Evolutionary conservation across 768 basidiomycete genomes (phyloP).

Genomic region (Lyophyllum decastes): DNA sequence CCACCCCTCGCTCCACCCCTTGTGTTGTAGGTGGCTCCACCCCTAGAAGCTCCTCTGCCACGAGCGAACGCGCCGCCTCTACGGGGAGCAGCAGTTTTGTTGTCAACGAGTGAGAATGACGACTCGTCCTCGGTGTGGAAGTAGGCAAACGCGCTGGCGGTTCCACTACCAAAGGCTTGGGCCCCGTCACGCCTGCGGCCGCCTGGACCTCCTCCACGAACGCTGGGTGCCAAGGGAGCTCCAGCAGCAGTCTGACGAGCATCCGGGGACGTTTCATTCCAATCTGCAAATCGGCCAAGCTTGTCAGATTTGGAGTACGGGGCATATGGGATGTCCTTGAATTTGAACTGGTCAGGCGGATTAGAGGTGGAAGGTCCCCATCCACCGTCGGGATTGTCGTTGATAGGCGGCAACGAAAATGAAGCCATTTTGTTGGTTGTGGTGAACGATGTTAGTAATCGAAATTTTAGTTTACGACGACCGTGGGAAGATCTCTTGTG

Average conservation of each 20-base stretch:
- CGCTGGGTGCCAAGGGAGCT: conserved; percentile 42
- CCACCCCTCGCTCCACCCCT: conserved; percentile 51
- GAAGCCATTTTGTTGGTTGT: conserved; percentile 55
- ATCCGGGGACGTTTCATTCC: conserved; percentile 81
- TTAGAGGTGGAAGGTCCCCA: conserved; percentile 87
- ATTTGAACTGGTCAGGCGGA: conserved; percentile 90
- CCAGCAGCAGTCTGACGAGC: conserved; percentile 58
- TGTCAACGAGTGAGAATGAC: conserved; percentile 94
- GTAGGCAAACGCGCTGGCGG: conserved; percentile 91
- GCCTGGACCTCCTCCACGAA: conserved; percentile 51
- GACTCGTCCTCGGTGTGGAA: conserved; percentile 99
- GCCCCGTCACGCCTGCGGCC: conserved; percentile 74
- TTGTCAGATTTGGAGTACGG: conserved; percentile 99
- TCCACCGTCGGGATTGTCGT: conserved; percentile 91
- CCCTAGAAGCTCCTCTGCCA: conserved; percentile 57
- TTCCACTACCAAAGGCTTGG: conserved; percentile 88
- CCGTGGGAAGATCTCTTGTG: conserved; percentile 40
- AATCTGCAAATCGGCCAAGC: conserved; percentile 96
- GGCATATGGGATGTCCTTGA: conserved; percentile 98
- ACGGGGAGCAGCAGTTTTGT: conserved; percentile 70
- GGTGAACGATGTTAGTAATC: conserved; percentile 10
- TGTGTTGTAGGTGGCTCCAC: conserved; percentile 39
- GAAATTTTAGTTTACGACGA: conserved; percentile 26
- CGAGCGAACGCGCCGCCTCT: conserved; percentile 67
- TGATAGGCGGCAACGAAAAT: conserved; percentile 84